A percentile compares a stretch with the other conserved stretches of the same genome.
These are phyloP conservation scores for Talaromyces albobiverticillius DNA, from an alignment of 2,329 filamentous ascomycete species.

Conservation along the genomic window DNA sequence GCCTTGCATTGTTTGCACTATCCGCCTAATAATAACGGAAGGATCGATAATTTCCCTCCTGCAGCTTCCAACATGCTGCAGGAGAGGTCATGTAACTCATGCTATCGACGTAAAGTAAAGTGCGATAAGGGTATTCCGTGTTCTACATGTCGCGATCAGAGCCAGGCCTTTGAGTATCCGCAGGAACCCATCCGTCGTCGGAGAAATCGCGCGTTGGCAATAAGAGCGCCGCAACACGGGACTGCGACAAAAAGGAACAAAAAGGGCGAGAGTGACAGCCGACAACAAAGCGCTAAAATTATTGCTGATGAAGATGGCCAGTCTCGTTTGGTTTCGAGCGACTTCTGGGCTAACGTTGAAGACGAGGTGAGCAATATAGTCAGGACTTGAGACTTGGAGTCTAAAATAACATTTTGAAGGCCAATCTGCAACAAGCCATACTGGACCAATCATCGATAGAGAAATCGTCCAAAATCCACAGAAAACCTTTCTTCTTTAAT, in stretches of 20 bases:
- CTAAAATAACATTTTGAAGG: neutral
- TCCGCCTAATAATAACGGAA: no score
- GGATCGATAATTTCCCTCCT: no score
- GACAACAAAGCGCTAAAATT: neutral
- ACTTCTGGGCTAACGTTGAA: slow-evolving; percentile 11
- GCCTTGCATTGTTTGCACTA: no score
- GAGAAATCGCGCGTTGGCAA: neutral
- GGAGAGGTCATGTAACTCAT: slow-evolving; percentile 1
- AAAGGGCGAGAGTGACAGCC: neutral
- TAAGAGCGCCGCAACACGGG: neutral
- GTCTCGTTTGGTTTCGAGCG: slow-evolving; percentile 1
- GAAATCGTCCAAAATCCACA: no score
- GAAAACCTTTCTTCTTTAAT: neutral
- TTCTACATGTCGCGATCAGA: neutral
- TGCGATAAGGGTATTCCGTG: slow-evolving; percentile 3
- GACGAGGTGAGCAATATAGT: slow-evolving; percentile 5
- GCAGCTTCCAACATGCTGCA: neutral
- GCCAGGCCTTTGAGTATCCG: slow-evolving; percentile 2
- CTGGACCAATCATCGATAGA: neutral
- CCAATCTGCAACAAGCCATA: neutral
- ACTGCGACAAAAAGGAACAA: neutral
- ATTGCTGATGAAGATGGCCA: slow-evolving; percentile 1
- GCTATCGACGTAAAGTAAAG: slow-evolving; percentile 6
- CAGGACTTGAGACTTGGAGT: neutral
- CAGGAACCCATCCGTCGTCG: slow-evolving; percentile 7